Evolutionary conservation across 108 stramenopile species (phyloP).

Genomic region (Cyclotella atomus): DNA sequence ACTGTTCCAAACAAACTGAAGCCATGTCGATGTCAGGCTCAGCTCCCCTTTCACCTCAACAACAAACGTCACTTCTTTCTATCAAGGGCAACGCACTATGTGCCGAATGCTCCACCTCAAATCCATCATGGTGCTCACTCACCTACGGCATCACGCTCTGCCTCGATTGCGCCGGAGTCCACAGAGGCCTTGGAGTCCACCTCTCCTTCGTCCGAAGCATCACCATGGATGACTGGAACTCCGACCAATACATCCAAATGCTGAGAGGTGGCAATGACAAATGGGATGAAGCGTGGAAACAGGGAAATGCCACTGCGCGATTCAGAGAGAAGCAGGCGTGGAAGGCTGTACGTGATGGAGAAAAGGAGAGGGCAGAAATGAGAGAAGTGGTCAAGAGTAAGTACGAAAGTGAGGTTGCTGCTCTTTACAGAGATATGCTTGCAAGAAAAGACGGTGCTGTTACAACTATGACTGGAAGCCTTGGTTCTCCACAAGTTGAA

Average conservation of each 20-base stretch:
- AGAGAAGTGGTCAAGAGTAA: slow-evolving; percentile 9
- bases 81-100: slow-evolving; percentile 62
- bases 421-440: slow-evolving; percentile 24
- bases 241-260: slow-evolving; percentile 40
- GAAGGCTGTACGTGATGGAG: neutral
- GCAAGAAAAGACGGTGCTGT: neutral
- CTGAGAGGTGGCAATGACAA: slow-evolving; percentile 53
- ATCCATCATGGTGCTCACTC: slow-evolving; percentile 86
- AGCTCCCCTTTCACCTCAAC: slow-evolving; percentile 14
- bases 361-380: slow-evolving; percentile 23
- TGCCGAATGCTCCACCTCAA: slow-evolving; percentile 57
- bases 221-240: slow-evolving; percentile 64
- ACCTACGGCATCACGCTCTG: slow-evolving; percentile 82
- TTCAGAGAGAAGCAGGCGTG: neutral
- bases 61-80: slow-evolving; percentile 1
- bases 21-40: too few relatives aligned
- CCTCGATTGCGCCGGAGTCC: slow-evolving; percentile 75
- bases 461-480: neutral
- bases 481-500: neutral
- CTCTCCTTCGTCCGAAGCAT: slow-evolving; percentile 55
- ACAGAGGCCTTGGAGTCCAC: slow-evolving; percentile 66
- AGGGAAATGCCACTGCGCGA: slow-evolving; percentile 7
- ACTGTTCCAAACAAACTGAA: too few relatives aligned
- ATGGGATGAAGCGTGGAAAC: slow-evolving; percentile 37
- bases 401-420: slow-evolving; percentile 42